phyloP scores from a whole-genome alignment of 2,329 filamentous ascomycete species.

The Hymenoscyphus repandus region DNA sequence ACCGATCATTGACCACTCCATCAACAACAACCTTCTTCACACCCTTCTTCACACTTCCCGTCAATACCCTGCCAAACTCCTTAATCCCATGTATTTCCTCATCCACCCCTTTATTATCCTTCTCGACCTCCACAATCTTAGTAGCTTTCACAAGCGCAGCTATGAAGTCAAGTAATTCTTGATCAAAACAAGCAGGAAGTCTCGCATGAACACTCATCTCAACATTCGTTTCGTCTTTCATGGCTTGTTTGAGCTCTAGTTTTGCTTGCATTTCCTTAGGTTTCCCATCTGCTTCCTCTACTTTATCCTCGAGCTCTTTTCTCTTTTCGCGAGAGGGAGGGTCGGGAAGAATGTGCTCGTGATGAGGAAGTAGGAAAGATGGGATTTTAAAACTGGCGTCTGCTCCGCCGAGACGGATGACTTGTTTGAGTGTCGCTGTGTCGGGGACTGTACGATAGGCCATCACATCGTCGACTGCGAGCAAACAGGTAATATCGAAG shows the following conservation, averaged over 20 bases:
- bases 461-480: constrained; percentile 43
- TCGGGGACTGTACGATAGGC: constrained; percentile 42
- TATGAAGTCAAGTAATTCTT: constrained; percentile 48
- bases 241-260: constrained; percentile 35
- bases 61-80: constrained; percentile 28
- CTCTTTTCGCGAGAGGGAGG: constrained; percentile 33
- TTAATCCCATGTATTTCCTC: constrained; percentile 28
- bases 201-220: constrained; percentile 42
- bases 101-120: constrained; percentile 31
- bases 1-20: constrained; percentile 46
- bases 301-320: constrained; percentile 32
- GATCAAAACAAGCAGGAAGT: constrained; percentile 45
- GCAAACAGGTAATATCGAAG: constrained; percentile 42
- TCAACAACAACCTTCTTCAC: constrained; percentile 42
- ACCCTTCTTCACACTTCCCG: constrained; percentile 36
- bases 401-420: constrained; percentile 45
- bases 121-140: constrained; percentile 50
- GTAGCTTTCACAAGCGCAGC: constrained; percentile 51
- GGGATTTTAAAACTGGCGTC: constrained; percentile 45
- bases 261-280: constrained; percentile 38
- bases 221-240: constrained; percentile 44
- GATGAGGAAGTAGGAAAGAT: constrained; percentile 46
- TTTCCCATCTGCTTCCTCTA: constrained; percentile 38
- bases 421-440: constrained; percentile 40
- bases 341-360: constrained; percentile 46